These are phyloP conservation scores for Stagonosporopsis vannaccii DNA, from an alignment of 2,329 filamentous ascomycete genomes.

Conservation along the genomic window DNA sequence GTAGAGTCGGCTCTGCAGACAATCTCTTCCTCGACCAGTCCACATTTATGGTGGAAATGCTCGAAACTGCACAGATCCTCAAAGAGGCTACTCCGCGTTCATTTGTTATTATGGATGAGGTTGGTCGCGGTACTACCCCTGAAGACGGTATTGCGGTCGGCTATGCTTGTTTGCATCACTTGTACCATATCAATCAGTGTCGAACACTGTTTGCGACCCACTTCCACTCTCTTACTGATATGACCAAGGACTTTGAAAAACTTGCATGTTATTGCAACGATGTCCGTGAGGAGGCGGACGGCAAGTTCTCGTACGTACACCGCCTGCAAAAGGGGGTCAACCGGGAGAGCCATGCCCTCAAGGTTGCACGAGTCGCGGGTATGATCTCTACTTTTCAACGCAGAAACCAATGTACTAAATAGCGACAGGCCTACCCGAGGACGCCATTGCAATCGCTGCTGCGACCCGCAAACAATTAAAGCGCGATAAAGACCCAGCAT, in stretches of 20 bases:
- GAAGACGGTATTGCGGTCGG: conserved; percentile 90
- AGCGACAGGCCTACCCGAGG: conserved; percentile 68
- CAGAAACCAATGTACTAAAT: conserved; percentile 9
- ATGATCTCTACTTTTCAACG: conserved; percentile 11
- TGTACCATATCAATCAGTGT: conserved; percentile 78
- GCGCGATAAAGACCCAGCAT: neutral
- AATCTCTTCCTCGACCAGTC: conserved; percentile 94
- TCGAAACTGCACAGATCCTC: conserved; percentile 91
- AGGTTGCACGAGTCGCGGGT: conserved; percentile 87
- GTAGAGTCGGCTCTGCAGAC: conserved; percentile 85
- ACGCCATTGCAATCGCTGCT: conserved; percentile 72
- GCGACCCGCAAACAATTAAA: conserved; percentile 58
- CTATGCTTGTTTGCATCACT: conserved; percentile 85
- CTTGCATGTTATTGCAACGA: conserved; percentile 89
- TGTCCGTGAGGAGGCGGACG: conserved; percentile 72
- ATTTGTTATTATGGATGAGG: conserved; percentile 97
- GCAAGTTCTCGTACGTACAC: conserved; percentile 83
- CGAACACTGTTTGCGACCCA: conserved; percentile 93
- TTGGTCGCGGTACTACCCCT: conserved; percentile 91
- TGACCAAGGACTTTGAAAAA: conserved; percentile 66
- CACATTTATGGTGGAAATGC: conserved; percentile 99
- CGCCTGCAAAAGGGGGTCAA: conserved; percentile 83
- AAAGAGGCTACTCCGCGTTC: conserved; percentile 81
- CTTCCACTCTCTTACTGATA: conserved; percentile 84
- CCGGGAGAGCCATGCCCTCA: conserved; percentile 85